phyloP scores from a whole-genome alignment of 768 basidiomycete genomes.

The Termitomyces bulborhizus region DNA sequence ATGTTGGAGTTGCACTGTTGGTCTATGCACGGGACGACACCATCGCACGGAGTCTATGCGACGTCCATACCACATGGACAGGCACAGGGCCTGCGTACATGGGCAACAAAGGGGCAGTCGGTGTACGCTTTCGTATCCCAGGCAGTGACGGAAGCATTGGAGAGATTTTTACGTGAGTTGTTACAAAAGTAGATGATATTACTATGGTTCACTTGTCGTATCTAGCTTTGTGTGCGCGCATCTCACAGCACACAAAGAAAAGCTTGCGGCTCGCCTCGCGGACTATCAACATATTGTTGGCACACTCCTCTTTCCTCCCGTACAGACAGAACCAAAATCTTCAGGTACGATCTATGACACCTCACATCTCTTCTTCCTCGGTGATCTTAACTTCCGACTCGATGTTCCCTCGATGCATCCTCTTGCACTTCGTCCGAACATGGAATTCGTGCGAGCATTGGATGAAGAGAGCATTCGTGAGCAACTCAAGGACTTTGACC shows the following conservation, averaged over 20 bases:
- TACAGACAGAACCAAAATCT: conserved; percentile 23
- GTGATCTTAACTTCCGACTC: conserved; percentile 91
- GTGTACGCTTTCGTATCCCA: conserved; percentile 73
- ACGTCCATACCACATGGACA: conserved; percentile 73
- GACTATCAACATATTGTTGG: conserved; percentile 82
- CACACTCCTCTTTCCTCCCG: conserved; percentile 67
- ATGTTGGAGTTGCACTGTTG: conserved; percentile 83
- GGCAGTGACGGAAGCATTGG: conserved; percentile 48
- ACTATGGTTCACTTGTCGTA: background rate
- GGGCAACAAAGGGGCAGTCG: conserved; percentile 96
- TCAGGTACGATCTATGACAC: conserved; percentile 72
- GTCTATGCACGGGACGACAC: conserved; percentile 78
- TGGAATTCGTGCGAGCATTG: conserved; percentile 36
- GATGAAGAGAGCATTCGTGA: conserved; percentile 48
- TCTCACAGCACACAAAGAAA: conserved; percentile 73
- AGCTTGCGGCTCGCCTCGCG: conserved; percentile 57
- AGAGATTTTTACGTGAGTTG: conserved; percentile 79
- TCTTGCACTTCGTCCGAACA: conserved; percentile 24
- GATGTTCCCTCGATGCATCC: conserved; percentile 52
- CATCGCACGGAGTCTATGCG: conserved; percentile 49
- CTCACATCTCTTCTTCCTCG: conserved; percentile 88
- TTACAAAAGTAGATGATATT: background rate
- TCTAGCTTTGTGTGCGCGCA: conserved; percentile 81
- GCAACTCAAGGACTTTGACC: conserved; percentile 65
- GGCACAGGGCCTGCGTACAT: conserved; percentile 68